Evolutionary conservation across 768 basidiomycete species (phyloP).

Genomic region (Crepidotus variabilis): DNA sequence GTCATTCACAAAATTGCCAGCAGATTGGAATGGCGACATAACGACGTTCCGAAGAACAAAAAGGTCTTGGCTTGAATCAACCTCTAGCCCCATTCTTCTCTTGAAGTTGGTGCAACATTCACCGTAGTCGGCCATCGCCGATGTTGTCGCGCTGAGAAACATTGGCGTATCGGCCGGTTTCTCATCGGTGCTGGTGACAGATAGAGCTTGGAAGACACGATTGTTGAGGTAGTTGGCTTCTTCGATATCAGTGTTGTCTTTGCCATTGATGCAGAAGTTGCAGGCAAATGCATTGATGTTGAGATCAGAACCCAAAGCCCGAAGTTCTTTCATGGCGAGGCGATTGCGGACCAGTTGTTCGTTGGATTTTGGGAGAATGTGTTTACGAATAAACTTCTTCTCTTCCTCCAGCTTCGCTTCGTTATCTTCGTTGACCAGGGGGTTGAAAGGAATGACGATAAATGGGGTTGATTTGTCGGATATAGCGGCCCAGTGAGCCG

Average conservation of each 20-base stretch:
- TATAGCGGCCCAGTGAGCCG: conserved; percentile 39
- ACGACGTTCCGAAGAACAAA: conserved; percentile 32
- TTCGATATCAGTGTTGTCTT: conserved; percentile 30
- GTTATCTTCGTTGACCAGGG: conserved; percentile 29
- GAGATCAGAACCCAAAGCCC: conserved; percentile 31
- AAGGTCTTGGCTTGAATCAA: conserved; percentile 22
- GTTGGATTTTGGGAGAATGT: conserved; percentile 26
- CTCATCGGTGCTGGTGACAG: conserved; percentile 22
- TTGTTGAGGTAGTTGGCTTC: conserved; percentile 38
- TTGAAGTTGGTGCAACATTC: conserved; percentile 31
- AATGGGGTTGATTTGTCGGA: conserved; percentile 24
- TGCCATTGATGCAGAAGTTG: conserved; percentile 30
- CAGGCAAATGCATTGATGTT: conserved; percentile 38
- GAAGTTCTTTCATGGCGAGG: conserved; percentile 20
- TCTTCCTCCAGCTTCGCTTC: conserved; percentile 16
- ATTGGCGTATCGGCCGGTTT: conserved; percentile 17
- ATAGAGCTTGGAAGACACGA: conserved; percentile 32
- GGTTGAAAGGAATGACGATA: conserved; percentile 38
- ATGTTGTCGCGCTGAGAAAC: conserved; percentile 24
- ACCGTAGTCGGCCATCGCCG: conserved; percentile 28
- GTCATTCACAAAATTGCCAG: conserved; percentile 11
- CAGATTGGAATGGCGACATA: conserved; percentile 34
- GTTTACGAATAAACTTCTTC: conserved; percentile 26
- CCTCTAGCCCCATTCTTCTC: conserved; percentile 27
- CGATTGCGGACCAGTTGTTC: conserved; percentile 24